A percentile compares a stretch with the other conserved stretches of the same genome.
These are phyloP conservation scores for Monilinia aucupariae DNA, from an alignment of 2,329 filamentous ascomycete species.

Conservation along the genomic window DNA sequence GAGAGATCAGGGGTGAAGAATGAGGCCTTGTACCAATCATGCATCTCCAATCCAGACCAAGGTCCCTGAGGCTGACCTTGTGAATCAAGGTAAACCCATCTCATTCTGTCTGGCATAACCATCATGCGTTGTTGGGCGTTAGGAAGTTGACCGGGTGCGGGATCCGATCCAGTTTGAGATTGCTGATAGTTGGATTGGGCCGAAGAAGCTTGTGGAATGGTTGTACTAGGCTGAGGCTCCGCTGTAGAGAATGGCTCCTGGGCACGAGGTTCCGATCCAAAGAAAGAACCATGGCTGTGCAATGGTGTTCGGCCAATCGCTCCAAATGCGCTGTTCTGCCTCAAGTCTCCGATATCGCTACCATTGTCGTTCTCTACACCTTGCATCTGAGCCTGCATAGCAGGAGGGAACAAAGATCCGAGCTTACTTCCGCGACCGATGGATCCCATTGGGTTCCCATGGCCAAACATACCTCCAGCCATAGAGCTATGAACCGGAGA, in stretches of 20 bases:
- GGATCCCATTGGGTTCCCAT: slow-evolving; percentile 46
- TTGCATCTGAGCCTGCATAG: slow-evolving; percentile 90
- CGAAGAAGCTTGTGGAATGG: slow-evolving; percentile 28
- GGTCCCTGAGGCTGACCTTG: slow-evolving; percentile 89
- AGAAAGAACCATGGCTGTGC: slow-evolving; percentile 48
- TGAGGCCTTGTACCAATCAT: slow-evolving; percentile 98
- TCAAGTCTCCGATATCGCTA: slow-evolving; percentile 54
- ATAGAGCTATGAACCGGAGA: slow-evolving; percentile 57
- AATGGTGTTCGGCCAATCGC: slow-evolving; percentile 62
- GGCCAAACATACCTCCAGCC: slow-evolving; percentile 64
- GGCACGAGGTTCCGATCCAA: slow-evolving; percentile 39
- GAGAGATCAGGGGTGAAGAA: slow-evolving; percentile 94
- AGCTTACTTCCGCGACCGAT: slow-evolving; percentile 76
- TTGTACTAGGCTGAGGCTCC: slow-evolving; percentile 26
- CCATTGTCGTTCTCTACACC: slow-evolving; percentile 58
- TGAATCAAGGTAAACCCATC: slow-evolving; percentile 96
- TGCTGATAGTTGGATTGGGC: slow-evolving; percentile 32
- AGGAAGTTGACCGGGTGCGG: slow-evolving; percentile 62
- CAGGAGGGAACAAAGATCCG: slow-evolving; percentile 77
- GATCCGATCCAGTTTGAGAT: slow-evolving; percentile 38
- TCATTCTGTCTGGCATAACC: slow-evolving; percentile 99
- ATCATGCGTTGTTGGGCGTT: slow-evolving; percentile 73
- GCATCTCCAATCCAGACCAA: slow-evolving; percentile 96
- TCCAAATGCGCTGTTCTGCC: slow-evolving; percentile 57
- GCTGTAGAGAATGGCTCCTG: slow-evolving; percentile 30